Evolutionary conservation across 1,284 basidiomycete genomes (phyloP), one percentile per base, ranked within the genome.

Genomic region (Ganoderma resinaceum): DNA sequence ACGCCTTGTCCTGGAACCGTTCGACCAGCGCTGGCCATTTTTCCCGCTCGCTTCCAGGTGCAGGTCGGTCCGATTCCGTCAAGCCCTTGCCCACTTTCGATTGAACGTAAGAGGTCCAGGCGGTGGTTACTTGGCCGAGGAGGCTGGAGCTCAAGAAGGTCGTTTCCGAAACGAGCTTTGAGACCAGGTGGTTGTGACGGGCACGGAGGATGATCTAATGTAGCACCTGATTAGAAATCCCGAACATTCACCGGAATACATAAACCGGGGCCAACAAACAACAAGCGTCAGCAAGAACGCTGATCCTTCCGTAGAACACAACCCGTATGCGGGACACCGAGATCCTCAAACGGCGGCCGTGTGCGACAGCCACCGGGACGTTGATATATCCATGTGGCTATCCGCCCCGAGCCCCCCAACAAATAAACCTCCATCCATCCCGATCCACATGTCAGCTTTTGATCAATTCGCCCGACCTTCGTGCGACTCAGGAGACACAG

Each of bases 141-240:
- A 96, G 83, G 40, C 88, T 84, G 3, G 84, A 76, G 0, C 88
- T 85, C 29, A 96, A 82, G 18, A 82, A 80, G n/a, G 80, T 84
- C 0, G 88, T 87, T 70, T 88, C 86, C 68, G 80, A 79, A 73
- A 84, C 84, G 72, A 93, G 91, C 26, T 83, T 85, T 8, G 92
- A 87, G 33, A 98, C 81, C 16, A 99, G 89, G 78, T 96, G 86
- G 59, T 90, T 91, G 82, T 97, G 94, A 43, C 96, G 89, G 12
- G 96, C 95, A 37, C 95, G 90, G 61, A 94, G 80, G 75, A 98
- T 98, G 78, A 98, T 98, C 96, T 97, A 74, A 8, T 20, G 14
- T 37, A 35, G 42, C 20, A 18, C 58, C 33, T 68, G 33, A 60
- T 68, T 38, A 68, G 67, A 62, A 63, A n/a, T n/a, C 26, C 33